Evolutionary conservation across 495 filamentous ascomycete genomes (phyloP), one percentile per base, ranked within the genome.

Genomic region (Cercophora sp.): DNA sequence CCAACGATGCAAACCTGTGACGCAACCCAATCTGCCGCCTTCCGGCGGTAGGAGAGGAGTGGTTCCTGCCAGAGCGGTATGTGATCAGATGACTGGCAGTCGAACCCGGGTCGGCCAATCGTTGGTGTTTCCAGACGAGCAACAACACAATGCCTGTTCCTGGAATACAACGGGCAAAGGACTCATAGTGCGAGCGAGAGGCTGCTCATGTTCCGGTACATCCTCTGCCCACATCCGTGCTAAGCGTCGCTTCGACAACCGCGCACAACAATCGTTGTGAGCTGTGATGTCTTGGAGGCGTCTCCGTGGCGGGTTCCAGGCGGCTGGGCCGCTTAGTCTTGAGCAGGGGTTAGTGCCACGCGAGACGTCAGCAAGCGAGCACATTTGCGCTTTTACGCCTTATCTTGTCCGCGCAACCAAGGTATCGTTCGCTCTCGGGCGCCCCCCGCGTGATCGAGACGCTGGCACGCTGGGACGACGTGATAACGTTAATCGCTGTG

Each of bases 21-120:
- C 48, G 48, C 35, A 51, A 51, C 48, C 47, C 16, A 40, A 32
- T 5, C 22, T 50, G 35, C 47, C 48, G 35, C 29, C 15, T 41
- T 31, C 36, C 36, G 19, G 18, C 29, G 32, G 10, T 16, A 18
- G 27, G 50, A 24, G 29, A 23, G 36, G 25, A 31, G 22, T 22
- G 27, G 15, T 44, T 20, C 15, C 32, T 32, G 35, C 23, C 31
- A 3, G 15, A 24, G 36, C 11, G 19, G 4, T 23, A 25, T 32
- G 35, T 23, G 50, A 27, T 55, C 52, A 55, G 52, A 55, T 55
- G 52, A 55, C 44, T 10, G 8, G 23, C 26, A 13, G 9, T 41
- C 29, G 15, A 25, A 53, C 29, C 8, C 20, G 22, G 24, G n/a
- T 25, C 18, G 20, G 15, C 51, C 43, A 55, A 48, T 48, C 20